Evolutionary conservation across 169 alveolate species (phyloP).

Genomic region (Nephromyces sp.): DNA sequence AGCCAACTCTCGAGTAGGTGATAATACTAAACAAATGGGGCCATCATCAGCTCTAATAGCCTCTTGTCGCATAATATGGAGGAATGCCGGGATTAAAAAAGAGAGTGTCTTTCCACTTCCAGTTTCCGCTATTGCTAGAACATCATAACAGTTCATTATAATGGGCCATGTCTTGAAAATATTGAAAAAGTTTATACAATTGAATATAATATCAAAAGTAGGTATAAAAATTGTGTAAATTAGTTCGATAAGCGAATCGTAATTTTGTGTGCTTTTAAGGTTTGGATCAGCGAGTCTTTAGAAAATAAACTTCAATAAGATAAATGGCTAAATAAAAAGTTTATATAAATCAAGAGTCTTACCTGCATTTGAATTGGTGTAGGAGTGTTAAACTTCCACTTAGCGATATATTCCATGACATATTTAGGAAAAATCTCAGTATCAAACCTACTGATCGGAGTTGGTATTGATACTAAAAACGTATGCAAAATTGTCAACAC

Average conservation of each 20-base stretch:
- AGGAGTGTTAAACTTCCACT: neutral
- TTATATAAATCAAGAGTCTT: neutral
- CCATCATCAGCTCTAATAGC: constrained; percentile 42
- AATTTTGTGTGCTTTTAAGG: neutral
- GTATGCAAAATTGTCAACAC: too few species aligned
- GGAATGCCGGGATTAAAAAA: constrained; percentile 88
- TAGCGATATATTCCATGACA: neutral
- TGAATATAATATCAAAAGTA: neutral
- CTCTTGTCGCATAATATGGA: constrained; percentile 83
- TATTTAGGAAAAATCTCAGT: neutral
- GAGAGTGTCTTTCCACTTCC: constrained; percentile 98
- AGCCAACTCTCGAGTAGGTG: constrained; percentile 79
- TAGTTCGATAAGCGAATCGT: neutral
- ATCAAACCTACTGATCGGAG: neutral
- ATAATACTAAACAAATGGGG: constrained; percentile 53
- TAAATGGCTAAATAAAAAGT: neutral
- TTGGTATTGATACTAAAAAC: too few species aligned
- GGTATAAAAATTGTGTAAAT: neutral
- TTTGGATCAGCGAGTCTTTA: neutral
- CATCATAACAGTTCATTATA: constrained; percentile 53
- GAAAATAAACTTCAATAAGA: neutral
- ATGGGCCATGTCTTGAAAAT: neutral
- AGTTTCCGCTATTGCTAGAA: constrained; percentile 96
- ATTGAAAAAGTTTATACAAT: neutral
- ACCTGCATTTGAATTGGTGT: neutral